Percentiles rank a stretch among this genome's conserved stretches.
phyloP scores from a whole-genome alignment of 2,329 filamentous ascomycete species.

The Sarocladium kiliense region DNA sequence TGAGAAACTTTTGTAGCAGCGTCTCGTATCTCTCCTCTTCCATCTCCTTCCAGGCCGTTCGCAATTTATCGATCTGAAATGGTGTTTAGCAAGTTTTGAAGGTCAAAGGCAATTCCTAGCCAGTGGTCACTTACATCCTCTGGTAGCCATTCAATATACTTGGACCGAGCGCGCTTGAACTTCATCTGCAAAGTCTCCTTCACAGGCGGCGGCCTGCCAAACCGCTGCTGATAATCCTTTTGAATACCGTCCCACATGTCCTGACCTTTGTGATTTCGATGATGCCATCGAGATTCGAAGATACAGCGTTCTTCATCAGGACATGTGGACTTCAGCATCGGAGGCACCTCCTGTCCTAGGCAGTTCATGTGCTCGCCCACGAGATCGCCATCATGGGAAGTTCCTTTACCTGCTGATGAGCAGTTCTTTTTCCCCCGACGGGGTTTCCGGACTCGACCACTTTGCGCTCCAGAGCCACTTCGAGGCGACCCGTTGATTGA shows the following conservation, averaged over 20 bases:
- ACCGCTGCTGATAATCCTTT: conserved; percentile 31
- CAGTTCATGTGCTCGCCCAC: conserved; percentile 30
- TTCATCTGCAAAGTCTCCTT: conserved; percentile 54
- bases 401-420: conserved; percentile 3
- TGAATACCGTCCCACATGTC: conserved; percentile 55
- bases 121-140: conserved; percentile 38
- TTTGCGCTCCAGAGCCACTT: neutral
- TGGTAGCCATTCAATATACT: conserved; percentile 42
- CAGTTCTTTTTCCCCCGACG: conserved; percentile 9
- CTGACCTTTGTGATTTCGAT: conserved; percentile 44
- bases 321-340: conserved; percentile 37
- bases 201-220: conserved; percentile 29
- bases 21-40: conserved; percentile 39
- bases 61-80: conserved; percentile 33
- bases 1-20: conserved; percentile 39
- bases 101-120: neutral
- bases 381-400: conserved; percentile 14
- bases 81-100: neutral
- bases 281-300: conserved; percentile 42
- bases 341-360: conserved; percentile 26
- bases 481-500: neutral
- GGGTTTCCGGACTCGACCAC: conserved; percentile 10
- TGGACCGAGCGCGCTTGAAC: conserved; percentile 44
- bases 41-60: conserved; percentile 32
- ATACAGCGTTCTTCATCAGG: conserved; percentile 44